Evolutionary conservation across 352 stramenopile species (phyloP).

Genomic region (Globisporangium megalacanthum): DNA sequence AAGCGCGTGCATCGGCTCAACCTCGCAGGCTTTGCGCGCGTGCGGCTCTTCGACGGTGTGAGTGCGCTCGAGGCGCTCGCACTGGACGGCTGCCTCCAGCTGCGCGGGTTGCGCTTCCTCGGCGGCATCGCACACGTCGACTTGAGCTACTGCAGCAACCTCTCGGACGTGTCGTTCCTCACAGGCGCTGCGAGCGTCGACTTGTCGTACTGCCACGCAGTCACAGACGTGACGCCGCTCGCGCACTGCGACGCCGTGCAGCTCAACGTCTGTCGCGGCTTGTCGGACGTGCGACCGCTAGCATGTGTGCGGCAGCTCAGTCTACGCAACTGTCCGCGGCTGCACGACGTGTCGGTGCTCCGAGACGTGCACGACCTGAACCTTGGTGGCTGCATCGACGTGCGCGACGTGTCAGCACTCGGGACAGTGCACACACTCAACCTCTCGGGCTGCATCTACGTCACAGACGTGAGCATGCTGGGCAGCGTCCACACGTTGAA

Average conservation of each 20-base stretch:
- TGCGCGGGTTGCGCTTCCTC: constrained; percentile 41
- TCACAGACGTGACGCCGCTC: constrained; percentile 42
- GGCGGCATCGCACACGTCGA: constrained; percentile 40
- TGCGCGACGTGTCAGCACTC: constrained; percentile 42
- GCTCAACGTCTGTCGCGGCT: constrained; percentile 54
- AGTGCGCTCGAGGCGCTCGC: constrained; percentile 38
- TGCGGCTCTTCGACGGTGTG: constrained; percentile 52
- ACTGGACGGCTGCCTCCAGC: constrained; percentile 47
- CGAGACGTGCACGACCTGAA: constrained; percentile 41
- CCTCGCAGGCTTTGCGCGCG: constrained; percentile 38
- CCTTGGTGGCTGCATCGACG: constrained; percentile 49
- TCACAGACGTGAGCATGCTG: constrained; percentile 42
- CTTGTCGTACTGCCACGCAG: constrained; percentile 62
- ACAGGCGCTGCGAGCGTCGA: constrained; percentile 32
- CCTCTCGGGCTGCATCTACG: constrained; percentile 42
- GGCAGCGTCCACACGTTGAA: constrained; percentile 40
- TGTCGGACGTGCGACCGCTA: constrained; percentile 45
- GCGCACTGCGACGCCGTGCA: constrained; percentile 40
- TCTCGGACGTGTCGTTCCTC: constrained; percentile 48
- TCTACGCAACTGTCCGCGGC: constrained; percentile 36
- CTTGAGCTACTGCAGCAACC: constrained; percentile 58
- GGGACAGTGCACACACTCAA: constrained; percentile 45
- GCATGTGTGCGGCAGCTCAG: constrained; percentile 39
- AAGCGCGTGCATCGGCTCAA: constrained; percentile 34
- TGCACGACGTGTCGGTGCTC: constrained; percentile 35